Evolutionary conservation across 1,284 basidiomycete genomes (phyloP), one percentile per base, ranked within the genome.

Genomic region (Papiliotrema flavescens): DNA sequence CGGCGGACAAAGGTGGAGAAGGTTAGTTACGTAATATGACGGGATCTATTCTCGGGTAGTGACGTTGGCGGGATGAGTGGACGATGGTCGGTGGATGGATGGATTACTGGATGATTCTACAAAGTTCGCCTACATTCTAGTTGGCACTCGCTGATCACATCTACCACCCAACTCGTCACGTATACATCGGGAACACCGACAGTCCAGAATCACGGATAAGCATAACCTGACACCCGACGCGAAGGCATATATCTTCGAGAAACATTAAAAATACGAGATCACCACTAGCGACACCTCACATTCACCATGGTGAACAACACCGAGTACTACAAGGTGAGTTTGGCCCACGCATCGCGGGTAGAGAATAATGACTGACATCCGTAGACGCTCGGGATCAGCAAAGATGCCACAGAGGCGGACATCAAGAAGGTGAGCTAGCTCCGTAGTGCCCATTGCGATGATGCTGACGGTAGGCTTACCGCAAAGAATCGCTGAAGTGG

Each of bases 371-470:
- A 40, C 59, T 62, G 24, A 59, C 53, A 15, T 32, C 2, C n/a
- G n/a, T 47, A 73, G 70, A 53, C 58, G 24, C 82, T 97, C 23
- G 89, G 87, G 58, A 74, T 97, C 49, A 73, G 79, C 63, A 88
- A 84, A 73, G 79, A 80, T 46, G 93, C 93, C 22, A 78, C 76
- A 7, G 91, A 94, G 17, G 85, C 88, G 63, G 86, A 90, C 22
- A 86, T 96, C 79, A 88, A 88, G 76, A 86, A 84, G 61, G 87
- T 65, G 20, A 51, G 26, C 26, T 23, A 41, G 15, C 37, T 8
- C 17, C 15, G 5, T 42, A 13, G 19, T 9, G 32, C 20, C 22
- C 26, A 6, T 15, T 15, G 24, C 20, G 17, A 17, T 44, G 28
- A 40, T 23, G 6, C 15, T 2, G 17, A 20, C 11, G 35, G 7